Base-by-base conservation (phyloP, 257 asterid genomes). In the Solanum arcanum region DNA sequence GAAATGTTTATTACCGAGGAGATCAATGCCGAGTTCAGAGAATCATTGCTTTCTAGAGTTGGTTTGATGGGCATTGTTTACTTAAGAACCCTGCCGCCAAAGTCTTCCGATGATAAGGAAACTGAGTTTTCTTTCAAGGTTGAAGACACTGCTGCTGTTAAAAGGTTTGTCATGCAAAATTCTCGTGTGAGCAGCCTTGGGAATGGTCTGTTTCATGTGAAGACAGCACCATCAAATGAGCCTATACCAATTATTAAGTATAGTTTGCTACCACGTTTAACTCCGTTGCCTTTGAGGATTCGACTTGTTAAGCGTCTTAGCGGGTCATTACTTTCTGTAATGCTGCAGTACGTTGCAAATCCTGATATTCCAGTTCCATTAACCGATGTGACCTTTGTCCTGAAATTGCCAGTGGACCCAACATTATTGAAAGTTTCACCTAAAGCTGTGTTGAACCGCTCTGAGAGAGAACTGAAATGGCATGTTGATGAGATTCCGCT, bases 61-160 rank as follows among this genome's bases (percentile, higher is more conserved):
- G 99, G 99, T 62, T 89, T 94, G 87, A 90, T 78, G 91, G 99
- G 98, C 39, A 91, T 93, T 25, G 90, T 97, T 87, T 95, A 94
- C 90, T 88, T 97, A 49, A 96, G 81, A 86, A 94, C 98, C 7
- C 68, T 95, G 89, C 97, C 97, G 44, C 95, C 94, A 12, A 94
- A 92, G 88, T 81, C 96, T 76, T 70, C 95, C 29, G 94, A 91
- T 84, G 95, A 92, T 84, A 92, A 87, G 64, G 98, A 94, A 89
- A 95, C 98, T 0, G 99, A 97, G 91, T 97, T 97, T 86, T 97
- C 99, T 2, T 95, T 97, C 91, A 95, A 94, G 95, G 91, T 95
- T 35, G 98, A 97, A 76, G 95, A 94, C 18, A 92, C 96, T 6
- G 94, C 88, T 60, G 91, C 94, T 47, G 96, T 97, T 87, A 97